phyloP scores from a whole-genome alignment of 2,329 filamentous ascomycete species.

The Parafenestella ontariensis region DNA sequence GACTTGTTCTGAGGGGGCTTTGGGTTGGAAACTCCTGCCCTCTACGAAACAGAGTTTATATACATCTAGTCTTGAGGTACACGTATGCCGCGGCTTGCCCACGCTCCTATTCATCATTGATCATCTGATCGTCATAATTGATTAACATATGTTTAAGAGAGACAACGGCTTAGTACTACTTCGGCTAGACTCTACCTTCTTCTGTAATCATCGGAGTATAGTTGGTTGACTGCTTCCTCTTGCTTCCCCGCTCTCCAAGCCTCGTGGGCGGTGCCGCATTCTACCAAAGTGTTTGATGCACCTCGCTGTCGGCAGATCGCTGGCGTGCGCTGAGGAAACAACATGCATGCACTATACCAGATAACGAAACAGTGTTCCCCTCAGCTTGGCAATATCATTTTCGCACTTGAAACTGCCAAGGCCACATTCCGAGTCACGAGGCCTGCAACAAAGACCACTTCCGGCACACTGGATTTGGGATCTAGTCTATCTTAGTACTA shows the following conservation, averaged over 20 bases:
- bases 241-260: conserved; percentile 25
- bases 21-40: not conserved
- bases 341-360: not conserved
- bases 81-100: not conserved
- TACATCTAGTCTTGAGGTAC: not conserved
- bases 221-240: conserved; percentile 12
- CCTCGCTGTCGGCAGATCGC: conserved; percentile 17
- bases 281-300: conserved; percentile 24
- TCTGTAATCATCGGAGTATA: conserved; percentile 6
- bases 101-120: not conserved
- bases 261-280: conserved; percentile 15
- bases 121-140: not conserved
- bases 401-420: not conserved
- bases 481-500: not conserved
- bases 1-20: not conserved
- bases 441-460: too few relatives aligned
- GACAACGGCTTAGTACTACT: not conserved
- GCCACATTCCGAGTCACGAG: not conserved
- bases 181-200: not conserved
- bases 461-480: too few relatives aligned
- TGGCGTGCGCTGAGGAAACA: not conserved
- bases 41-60: not conserved
- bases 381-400: not conserved
- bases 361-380: not conserved
- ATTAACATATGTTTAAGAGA: not conserved